Conservation (phyloP, 2,329 filamentous ascomycete species). For the Phialophora macrospora region DNA sequence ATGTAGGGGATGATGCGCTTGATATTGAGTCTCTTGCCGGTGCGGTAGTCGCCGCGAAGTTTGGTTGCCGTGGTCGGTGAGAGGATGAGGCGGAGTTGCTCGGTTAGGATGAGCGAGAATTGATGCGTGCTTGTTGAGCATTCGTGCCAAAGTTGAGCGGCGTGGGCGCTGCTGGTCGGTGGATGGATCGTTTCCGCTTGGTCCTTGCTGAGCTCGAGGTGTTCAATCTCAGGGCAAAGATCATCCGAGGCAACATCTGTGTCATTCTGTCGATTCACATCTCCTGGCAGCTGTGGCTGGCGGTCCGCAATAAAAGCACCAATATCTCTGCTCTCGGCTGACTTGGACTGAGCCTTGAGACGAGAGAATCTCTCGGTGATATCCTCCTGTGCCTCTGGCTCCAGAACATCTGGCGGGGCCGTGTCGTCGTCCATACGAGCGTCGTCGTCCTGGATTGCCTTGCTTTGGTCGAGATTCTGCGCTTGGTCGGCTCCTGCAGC, state of each 20-base stretch:
- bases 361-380: constrained; percentile 46
- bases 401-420: constrained; percentile 60
- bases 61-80: constrained; percentile 94
- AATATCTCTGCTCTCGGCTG: constrained; percentile 50
- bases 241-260: constrained; percentile 53
- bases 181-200: constrained; percentile 37
- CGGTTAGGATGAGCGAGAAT: constrained; percentile 85
- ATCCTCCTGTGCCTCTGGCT: constrained; percentile 35
- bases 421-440: constrained; percentile 59
- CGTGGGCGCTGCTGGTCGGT: constrained; percentile 58
- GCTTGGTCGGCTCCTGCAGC: constrained; percentile 86
- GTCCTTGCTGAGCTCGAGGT: constrained; percentile 66
- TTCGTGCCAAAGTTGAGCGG: constrained; percentile 78
- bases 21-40: constrained; percentile 97
- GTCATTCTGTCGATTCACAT: constrained; percentile 44
- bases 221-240: constrained; percentile 53
- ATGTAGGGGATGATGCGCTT: constrained; percentile 99
- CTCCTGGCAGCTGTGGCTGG: constrained; percentile 37
- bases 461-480: constrained; percentile 81
- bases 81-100: constrained; percentile 93
- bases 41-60: constrained; percentile 93
- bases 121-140: constrained; percentile 85
- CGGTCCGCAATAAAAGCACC: constrained; percentile 61
- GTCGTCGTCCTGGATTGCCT: constrained; percentile 76
- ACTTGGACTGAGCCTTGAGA: constrained; percentile 44